A percentile compares a stretch with the other conserved stretches of the same genome.
Conservation (phyloP, 257 asterid genomes). For the Penstemon eatonii region DNA sequence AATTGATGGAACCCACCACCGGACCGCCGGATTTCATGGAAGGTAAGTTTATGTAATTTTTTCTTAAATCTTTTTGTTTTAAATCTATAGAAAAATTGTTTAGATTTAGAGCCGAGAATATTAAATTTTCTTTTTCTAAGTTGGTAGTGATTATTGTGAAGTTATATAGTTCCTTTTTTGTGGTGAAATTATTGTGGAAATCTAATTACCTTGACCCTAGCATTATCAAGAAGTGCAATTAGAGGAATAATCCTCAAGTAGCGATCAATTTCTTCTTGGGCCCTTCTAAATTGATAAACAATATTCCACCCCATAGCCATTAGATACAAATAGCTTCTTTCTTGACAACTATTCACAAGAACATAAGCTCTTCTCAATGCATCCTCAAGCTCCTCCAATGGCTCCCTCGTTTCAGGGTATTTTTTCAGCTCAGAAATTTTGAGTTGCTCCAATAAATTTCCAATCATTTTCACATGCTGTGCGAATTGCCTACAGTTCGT, state of each 20-base stretch:
- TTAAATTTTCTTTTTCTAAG: too few relatives aligned
- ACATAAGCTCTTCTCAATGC: conserved; percentile 63
- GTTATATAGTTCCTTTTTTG: too few relatives aligned
- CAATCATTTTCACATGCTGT: conserved; percentile 66
- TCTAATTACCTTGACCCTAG: conserved; percentile 56
- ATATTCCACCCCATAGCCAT: conserved; percentile 92
- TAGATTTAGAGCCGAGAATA: too few relatives aligned
- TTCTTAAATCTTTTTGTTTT: too few relatives aligned
- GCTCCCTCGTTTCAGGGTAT: conserved; percentile 75
- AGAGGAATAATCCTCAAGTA: conserved; percentile 77
- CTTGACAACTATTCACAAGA: conserved; percentile 74
- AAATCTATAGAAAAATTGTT: too few relatives aligned
- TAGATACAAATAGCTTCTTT: conserved; percentile 68
- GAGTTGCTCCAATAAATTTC: conserved; percentile 75
- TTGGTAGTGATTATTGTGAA: too few relatives aligned
- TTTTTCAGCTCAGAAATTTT: conserved; percentile 59
- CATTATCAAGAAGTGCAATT: conserved; percentile 68
- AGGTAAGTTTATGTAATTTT: too few relatives aligned
- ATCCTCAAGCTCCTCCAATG: conserved; percentile 77
- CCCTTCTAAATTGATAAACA: conserved; percentile 73
- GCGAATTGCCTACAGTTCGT: conserved; percentile 71
- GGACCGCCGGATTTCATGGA: too few relatives aligned
- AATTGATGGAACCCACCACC: too few relatives aligned
- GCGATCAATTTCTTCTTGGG: conserved; percentile 79
- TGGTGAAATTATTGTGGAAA: too few relatives aligned